A percentile compares a stretch with the other conserved stretches of the same genome.
Evolutionary conservation across 208 protist genomes (phyloP).

Genomic region (Angomonas ambiguus): DNA sequence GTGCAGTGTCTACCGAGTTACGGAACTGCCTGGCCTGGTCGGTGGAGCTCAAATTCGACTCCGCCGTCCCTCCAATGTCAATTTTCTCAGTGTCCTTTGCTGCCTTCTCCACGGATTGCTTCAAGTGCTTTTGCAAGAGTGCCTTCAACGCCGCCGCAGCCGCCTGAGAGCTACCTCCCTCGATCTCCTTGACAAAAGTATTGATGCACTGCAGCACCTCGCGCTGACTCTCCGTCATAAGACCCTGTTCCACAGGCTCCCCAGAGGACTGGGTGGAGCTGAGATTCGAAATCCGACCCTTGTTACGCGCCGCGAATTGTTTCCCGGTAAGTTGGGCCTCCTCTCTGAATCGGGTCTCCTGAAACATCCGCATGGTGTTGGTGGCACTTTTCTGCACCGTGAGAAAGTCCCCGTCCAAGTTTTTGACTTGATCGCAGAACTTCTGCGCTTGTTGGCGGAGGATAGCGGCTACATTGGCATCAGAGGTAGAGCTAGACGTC

Average conservation of each 20-base stretch:
- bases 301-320: slow-evolving; percentile 77
- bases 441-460: slow-evolving; percentile 60
- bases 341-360: slow-evolving; percentile 64
- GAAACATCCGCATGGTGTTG: slow-evolving; percentile 69
- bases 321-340: slow-evolving; percentile 69
- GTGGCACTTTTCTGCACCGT: slow-evolving; percentile 67
- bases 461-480: slow-evolving; percentile 57
- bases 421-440: slow-evolving; percentile 69
- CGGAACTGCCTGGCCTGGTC: slow-evolving; percentile 58
- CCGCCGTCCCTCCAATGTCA: slow-evolving; percentile 26
- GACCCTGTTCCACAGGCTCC: slow-evolving; percentile 32
- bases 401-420: slow-evolving; percentile 63
- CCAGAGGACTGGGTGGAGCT: slow-evolving; percentile 10
- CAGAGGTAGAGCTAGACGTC: slow-evolving; percentile 59
- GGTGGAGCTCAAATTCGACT: slow-evolving; percentile 51
- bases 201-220: slow-evolving; percentile 64
- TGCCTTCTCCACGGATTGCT: slow-evolving; percentile 59
- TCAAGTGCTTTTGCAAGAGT: slow-evolving; percentile 62
- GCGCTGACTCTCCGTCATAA: slow-evolving; percentile 51
- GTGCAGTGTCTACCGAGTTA: slow-evolving; percentile 39
- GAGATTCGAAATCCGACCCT: slow-evolving; percentile 42
- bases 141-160: slow-evolving; percentile 53
- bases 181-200: slow-evolving; percentile 62
- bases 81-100: slow-evolving; percentile 51
- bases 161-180: slow-evolving; percentile 42